Conservation (phyloP, 78 protist species). For the Cyanophora paradoxa region DNA sequence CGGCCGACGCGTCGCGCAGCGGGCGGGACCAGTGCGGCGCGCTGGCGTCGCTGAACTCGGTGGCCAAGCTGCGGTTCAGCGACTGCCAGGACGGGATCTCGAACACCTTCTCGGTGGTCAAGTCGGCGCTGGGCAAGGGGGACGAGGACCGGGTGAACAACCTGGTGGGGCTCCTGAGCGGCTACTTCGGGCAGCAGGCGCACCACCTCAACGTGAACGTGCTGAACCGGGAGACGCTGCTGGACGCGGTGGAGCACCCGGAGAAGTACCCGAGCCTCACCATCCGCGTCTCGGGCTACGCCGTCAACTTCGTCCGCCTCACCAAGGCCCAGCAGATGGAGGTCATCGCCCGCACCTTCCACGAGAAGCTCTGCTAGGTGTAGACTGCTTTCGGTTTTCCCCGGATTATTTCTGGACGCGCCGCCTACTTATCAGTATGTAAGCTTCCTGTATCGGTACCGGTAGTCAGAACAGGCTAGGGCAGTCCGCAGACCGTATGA, state of each 20-base stretch:
- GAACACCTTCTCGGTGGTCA: constrained; percentile 5
- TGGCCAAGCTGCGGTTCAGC: constrained; percentile 30
- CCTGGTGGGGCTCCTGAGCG: constrained; percentile 10
- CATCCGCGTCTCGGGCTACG: constrained; percentile 37
- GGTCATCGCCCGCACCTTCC: constrained; percentile 28
- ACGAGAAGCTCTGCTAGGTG: neutral
- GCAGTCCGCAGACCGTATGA: no score
- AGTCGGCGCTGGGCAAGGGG: constrained; percentile 16
- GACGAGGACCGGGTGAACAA: neutral
- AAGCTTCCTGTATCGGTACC: no score
- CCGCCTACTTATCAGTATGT: no score
- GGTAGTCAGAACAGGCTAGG: no score
- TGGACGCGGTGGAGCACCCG: constrained; percentile 26
- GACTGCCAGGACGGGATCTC: constrained; percentile 21
- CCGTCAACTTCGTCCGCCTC: constrained; percentile 27
- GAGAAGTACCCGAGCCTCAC: constrained; percentile 36
- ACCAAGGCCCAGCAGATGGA: constrained; percentile 17
- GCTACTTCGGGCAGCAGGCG: constrained; percentile 16
- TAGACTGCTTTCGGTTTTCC: no score
- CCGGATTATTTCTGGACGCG: no score
- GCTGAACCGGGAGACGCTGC: constrained; percentile 7
- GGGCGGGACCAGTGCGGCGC: constrained; percentile 18
- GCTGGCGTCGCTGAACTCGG: constrained; percentile 23
- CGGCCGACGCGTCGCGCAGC: no score
- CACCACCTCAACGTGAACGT: constrained; percentile 33